These are phyloP conservation scores for Cutaneotrichosporon spelunceum DNA, from an alignment of 1,284 basidiomycete species.

Conservation along the genomic window DNA sequence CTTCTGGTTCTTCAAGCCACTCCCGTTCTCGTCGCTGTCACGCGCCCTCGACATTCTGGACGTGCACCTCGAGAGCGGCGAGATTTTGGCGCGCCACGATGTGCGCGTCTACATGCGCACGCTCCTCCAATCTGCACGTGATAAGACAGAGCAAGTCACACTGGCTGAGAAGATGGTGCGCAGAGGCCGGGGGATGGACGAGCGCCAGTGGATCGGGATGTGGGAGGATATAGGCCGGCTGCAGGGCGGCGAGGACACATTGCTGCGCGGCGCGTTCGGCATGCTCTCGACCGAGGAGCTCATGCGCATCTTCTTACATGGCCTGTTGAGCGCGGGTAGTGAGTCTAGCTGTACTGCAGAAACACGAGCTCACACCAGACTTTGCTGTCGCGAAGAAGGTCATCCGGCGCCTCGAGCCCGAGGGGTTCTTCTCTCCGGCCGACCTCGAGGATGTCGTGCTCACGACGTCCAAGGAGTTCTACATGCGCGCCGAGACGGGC, in stretches of 20 bases:
- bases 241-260: conserved; percentile 59
- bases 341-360: conserved; percentile 51
- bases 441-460: conserved; percentile 74
- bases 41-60: conserved; percentile 82
- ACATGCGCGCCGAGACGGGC: conserved; percentile 85
- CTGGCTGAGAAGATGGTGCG: conserved; percentile 83
- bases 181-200: conserved; percentile 56
- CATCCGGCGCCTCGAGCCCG: conserved; percentile 58
- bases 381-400: conserved; percentile 72
- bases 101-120: conserved; percentile 74
- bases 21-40: conserved; percentile 69
- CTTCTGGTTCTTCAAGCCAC: conserved; percentile 72
- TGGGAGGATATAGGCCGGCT: conserved; percentile 85
- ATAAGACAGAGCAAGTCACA: conserved; percentile 68
- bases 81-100: conserved; percentile 81
- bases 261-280: conserved; percentile 70
- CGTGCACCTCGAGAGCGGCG: conserved; percentile 86
- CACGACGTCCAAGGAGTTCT: conserved; percentile 76
- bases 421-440: conserved; percentile 57
- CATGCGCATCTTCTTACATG: conserved; percentile 72
- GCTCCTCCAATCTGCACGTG: conserved; percentile 72
- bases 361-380: conserved; percentile 55
- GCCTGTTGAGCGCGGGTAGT: conserved; percentile 80
- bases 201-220: conserved; percentile 77
- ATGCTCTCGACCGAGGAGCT: conserved; percentile 68